Conservation (phyloP, 2,329 filamentous ascomycete genomes). For the Nemania sp. region DNA sequence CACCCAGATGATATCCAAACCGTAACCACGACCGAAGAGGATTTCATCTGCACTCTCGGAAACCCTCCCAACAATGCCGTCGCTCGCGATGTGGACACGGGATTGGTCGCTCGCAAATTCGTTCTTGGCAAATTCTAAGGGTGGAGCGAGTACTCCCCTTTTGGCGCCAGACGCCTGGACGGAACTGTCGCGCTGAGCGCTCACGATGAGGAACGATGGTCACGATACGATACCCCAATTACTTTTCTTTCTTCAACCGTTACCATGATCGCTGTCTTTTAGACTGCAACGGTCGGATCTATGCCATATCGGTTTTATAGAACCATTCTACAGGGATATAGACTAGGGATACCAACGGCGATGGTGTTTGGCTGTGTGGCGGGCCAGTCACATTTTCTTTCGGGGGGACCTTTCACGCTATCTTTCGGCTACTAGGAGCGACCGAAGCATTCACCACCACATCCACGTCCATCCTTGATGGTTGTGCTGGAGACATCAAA, state of each 20-base stretch:
- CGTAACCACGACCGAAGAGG: slow-evolving; percentile 51
- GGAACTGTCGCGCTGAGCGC: slow-evolving; percentile 35
- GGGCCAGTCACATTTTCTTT: background rate
- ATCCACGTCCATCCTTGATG: background rate
- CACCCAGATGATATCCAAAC: slow-evolving; percentile 58
- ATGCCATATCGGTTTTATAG: slow-evolving; percentile 14
- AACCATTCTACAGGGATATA: slow-evolving; percentile 12
- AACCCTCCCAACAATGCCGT: slow-evolving; percentile 31
- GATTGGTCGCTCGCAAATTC: slow-evolving; percentile 39
- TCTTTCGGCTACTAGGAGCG: background rate
- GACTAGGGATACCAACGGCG: slow-evolving; percentile 14
- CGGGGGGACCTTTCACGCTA: background rate
- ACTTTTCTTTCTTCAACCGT: slow-evolving; percentile 11
- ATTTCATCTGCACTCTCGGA: slow-evolving; percentile 57
- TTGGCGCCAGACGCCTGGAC: slow-evolving; percentile 21
- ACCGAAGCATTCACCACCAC: background rate
- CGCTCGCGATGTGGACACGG: slow-evolving; percentile 30
- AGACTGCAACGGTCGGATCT: slow-evolving; percentile 14
- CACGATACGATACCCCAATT: slow-evolving; percentile 34
- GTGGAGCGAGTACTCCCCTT: slow-evolving; percentile 17
- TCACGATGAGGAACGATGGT: slow-evolving; percentile 33
- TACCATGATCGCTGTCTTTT: slow-evolving; percentile 1
- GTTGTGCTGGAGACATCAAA: slow-evolving; percentile 3
- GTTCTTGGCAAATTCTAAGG: slow-evolving; percentile 41
- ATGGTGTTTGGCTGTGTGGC: background rate